A percentile compares a stretch with the other conserved stretches of the same genome.
Conservation (phyloP, 2,329 filamentous ascomycete genomes). For the Hymenoscyphus scutula region DNA sequence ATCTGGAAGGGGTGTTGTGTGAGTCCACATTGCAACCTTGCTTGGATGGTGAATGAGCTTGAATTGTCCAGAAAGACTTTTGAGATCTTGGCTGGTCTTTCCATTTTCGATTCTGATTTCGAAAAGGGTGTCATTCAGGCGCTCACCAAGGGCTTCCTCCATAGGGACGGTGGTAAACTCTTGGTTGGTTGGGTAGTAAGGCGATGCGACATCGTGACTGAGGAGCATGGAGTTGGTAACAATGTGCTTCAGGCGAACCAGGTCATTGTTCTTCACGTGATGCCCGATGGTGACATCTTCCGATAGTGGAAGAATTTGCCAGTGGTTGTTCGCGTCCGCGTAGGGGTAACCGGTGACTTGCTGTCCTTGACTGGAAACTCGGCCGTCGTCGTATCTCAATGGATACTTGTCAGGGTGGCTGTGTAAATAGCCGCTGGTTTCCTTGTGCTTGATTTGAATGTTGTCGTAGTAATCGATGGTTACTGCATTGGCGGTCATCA, state of each 20-base stretch:
- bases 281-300: constrained; percentile 58
- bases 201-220: constrained; percentile 95
- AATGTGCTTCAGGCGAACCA: constrained; percentile 82
- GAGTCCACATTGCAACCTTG: constrained; percentile 99
- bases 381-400: constrained; percentile 92
- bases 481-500: constrained; percentile 83
- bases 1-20: constrained; percentile 89
- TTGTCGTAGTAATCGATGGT: constrained; percentile 87
- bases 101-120: constrained; percentile 87
- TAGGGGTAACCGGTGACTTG: constrained; percentile 97
- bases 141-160: constrained; percentile 69
- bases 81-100: constrained; percentile 80
- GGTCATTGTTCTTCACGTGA: constrained; percentile 76
- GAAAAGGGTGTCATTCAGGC: constrained; percentile 87
- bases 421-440: constrained; percentile 94
- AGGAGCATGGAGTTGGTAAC: constrained; percentile 83
- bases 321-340: constrained; percentile 98
- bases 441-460: constrained; percentile 90
- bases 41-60: constrained; percentile 92
- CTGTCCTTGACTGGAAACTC: constrained; percentile 95
- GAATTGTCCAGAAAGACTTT: constrained; percentile 88
- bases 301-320: constrained; percentile 79
- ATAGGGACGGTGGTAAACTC: constrained; percentile 84
- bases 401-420: constrained; percentile 89
- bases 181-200: constrained; percentile 95